These are phyloP conservation scores for Termitomyces heimii DNA, from an alignment of 768 basidiomycete genomes.

Conservation along the genomic window DNA sequence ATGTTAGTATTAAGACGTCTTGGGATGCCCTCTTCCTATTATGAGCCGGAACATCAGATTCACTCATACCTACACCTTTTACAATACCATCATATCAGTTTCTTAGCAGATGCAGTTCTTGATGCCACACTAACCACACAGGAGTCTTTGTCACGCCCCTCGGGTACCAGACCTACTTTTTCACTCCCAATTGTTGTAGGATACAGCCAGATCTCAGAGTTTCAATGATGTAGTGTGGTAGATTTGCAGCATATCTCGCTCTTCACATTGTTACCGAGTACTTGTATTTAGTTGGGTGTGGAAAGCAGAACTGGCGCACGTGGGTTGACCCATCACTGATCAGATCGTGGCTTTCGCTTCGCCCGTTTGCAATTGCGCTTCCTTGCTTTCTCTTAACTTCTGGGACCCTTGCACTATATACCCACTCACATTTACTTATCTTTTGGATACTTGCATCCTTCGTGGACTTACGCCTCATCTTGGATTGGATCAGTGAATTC, in stretches of 20 bases:
- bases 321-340: slow-evolving; percentile 4
- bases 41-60: background rate
- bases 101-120: too few species aligned
- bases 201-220: background rate
- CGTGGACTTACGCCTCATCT: background rate
- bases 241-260: too few species aligned
- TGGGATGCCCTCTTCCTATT: background rate
- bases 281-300: too few species aligned
- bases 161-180: background rate
- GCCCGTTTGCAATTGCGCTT: background rate
- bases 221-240: too few species aligned
- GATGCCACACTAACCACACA: too few species aligned
- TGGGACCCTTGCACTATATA: background rate
- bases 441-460: background rate
- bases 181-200: background rate
- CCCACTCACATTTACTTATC: background rate
- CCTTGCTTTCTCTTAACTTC: background rate
- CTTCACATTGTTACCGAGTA: too few species aligned
- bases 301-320: too few species aligned
- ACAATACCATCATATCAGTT: background rate
- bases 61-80: background rate
- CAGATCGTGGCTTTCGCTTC: background rate
- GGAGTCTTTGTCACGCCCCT: background rate
- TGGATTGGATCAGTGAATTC: background rate
- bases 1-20: background rate